These are phyloP conservation scores for Myxozyma vanderwaltii DNA, from an alignment of 805 yeast species.

Conservation along the genomic window DNA sequence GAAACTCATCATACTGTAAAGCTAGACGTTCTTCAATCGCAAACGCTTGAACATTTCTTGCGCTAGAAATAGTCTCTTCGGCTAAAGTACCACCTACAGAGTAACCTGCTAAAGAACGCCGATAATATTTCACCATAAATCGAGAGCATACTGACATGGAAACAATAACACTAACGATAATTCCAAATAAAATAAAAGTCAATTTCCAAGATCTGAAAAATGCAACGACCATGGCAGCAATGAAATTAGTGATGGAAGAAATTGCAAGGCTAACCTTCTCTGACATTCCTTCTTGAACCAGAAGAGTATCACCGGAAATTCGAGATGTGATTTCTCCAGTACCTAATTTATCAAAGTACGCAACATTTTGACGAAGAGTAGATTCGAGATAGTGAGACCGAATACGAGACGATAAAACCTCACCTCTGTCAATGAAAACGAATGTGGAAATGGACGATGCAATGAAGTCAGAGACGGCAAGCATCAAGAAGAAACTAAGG, in stretches of 20 bases:
- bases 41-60: conserved; percentile 48
- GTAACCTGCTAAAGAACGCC: conserved; percentile 13
- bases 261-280: conserved; percentile 46
- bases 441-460: conserved; percentile 38
- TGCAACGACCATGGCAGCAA: conserved; percentile 44
- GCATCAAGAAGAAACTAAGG: conserved; percentile 12
- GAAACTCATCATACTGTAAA: conserved; percentile 39
- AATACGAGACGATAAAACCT: conserved; percentile 46
- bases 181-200: conserved; percentile 42
- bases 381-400: conserved; percentile 44
- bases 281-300: conserved; percentile 48
- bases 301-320: conserved; percentile 47
- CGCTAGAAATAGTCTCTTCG: conserved; percentile 46
- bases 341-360: conserved; percentile 47
- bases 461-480: conserved; percentile 15
- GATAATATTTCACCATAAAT: conserved; percentile 35
- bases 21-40: conserved; percentile 45
- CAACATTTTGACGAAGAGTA: conserved; percentile 46
- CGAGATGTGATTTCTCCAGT: conserved; percentile 49
- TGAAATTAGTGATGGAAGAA: conserved; percentile 45
- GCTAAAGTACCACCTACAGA: conserved; percentile 41
- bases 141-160: conserved; percentile 40
- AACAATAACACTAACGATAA: conserved; percentile 40
- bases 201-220: conserved; percentile 46
- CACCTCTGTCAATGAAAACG: conserved; percentile 46